Percentiles rank a stretch among this genome's conserved stretches.
These are phyloP conservation scores for Rhodotorula toruloides DNA, from an alignment of 768 basidiomycete genomes.

Conservation along the genomic window DNA sequence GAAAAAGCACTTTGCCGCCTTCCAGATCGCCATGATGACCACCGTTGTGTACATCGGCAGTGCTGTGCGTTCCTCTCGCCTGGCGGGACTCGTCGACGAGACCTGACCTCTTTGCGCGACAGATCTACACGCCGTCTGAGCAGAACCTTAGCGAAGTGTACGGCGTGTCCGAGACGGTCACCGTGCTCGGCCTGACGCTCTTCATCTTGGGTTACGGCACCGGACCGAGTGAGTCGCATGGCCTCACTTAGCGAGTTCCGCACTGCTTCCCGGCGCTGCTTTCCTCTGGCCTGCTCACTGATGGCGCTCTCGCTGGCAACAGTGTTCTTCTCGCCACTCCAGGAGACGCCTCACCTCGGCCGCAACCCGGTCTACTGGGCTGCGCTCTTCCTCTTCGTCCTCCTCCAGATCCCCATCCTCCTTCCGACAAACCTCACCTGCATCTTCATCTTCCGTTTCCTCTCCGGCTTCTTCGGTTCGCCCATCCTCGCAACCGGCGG, in stretches of 20 bases:
- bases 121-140: conserved; percentile 30
- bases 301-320: too few species aligned
- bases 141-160: conserved; percentile 34
- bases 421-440: neutral
- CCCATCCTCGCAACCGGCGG: conserved; percentile 49
- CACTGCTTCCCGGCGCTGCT: neutral
- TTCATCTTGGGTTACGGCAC: conserved; percentile 45
- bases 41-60: conserved; percentile 43
- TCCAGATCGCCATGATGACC: conserved; percentile 26
- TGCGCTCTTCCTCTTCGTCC: conserved; percentile 46
- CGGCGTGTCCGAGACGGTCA: conserved; percentile 33
- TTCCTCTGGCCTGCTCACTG: neutral
- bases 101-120: neutral
- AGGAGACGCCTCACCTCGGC: conserved; percentile 49
- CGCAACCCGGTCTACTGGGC: conserved; percentile 47
- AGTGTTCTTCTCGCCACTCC: conserved; percentile 40
- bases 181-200: conserved; percentile 45
- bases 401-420: conserved; percentile 44
- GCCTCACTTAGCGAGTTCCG: too few species aligned
- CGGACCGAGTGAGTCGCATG: conserved; percentile 40
- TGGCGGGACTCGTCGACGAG: neutral
- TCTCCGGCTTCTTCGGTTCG: conserved; percentile 48
- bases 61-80: neutral
- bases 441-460: conserved; percentile 40
- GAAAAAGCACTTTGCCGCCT: conserved; percentile 15